Percentiles rank a stretch among this genome's conserved stretches.
These are phyloP conservation scores for Purshia tridentata DNA, from an alignment of 306 rosid species.

Conservation along the genomic window DNA sequence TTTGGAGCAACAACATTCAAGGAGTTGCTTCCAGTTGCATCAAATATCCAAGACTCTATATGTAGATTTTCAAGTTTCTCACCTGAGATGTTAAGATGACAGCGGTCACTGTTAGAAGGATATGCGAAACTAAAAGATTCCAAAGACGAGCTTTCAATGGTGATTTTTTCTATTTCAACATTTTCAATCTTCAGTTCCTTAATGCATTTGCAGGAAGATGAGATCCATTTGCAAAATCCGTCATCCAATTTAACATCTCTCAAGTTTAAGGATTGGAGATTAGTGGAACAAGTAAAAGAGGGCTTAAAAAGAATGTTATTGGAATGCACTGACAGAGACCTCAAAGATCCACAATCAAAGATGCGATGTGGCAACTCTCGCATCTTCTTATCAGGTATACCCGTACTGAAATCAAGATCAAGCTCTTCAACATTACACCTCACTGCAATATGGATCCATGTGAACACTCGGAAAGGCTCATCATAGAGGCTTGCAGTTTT, in stretches of 20 bases:
- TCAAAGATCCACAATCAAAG: constrained; percentile 6
- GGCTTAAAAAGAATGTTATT: background rate
- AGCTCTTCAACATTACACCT: constrained; percentile 14
- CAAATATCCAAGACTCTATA: constrained; percentile 8
- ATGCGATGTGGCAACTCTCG: background rate
- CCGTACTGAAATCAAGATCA: background rate
- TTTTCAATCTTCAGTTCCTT: constrained; percentile 6
- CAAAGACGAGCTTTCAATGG: constrained; percentile 10
- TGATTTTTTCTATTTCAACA: background rate
- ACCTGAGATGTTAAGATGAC: constrained; percentile 2
- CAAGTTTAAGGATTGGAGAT: constrained; percentile 13
- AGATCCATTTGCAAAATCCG: constrained; percentile 7
- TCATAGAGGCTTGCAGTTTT: background rate
- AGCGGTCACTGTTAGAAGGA: background rate
- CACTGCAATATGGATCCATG: constrained; percentile 12
- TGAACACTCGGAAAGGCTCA: constrained; percentile 7
- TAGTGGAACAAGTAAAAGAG: background rate
- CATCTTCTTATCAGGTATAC: background rate
- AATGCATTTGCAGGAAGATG: constrained; percentile 10
- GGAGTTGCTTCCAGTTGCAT: background rate
- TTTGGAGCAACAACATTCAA: constrained; percentile 10
- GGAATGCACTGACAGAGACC: background rate
- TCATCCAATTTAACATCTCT: constrained; percentile 2
- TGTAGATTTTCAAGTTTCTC: background rate
- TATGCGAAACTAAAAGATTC: constrained; percentile 6